Percentiles rank a stretch among this genome's conserved stretches.
These are phyloP conservation scores for Sugiyamaella japonica DNA, from an alignment of 1,139 yeast genomes.

Conservation along the genomic window DNA sequence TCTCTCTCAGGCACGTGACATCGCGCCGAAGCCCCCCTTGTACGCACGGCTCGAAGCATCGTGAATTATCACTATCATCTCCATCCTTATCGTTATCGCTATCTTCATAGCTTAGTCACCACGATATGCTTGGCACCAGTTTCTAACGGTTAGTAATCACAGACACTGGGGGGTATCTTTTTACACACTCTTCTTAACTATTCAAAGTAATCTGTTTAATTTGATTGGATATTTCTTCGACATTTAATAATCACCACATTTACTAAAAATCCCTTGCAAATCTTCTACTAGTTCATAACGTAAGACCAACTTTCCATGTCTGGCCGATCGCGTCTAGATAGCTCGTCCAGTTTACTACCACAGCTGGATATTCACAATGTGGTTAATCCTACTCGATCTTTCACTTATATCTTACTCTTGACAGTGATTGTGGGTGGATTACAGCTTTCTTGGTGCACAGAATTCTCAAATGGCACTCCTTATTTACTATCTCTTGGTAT, in stretches of 20 bases:
- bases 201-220: neutral
- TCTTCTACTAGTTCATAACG: no score
- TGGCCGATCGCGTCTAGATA: slow-evolving; percentile 6
- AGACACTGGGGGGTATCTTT: neutral
- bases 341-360: slow-evolving; percentile 2
- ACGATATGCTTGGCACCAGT: no score
- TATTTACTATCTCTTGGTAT: slow-evolving; percentile 52
- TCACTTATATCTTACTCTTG: slow-evolving; percentile 46
- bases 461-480: slow-evolving; percentile 57
- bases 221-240: neutral
- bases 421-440: slow-evolving; percentile 52
- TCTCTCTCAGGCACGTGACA: no score
- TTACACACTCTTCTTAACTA: neutral
- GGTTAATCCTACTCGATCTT: slow-evolving; percentile 45
- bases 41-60: no score
- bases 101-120: no score
- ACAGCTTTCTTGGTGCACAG: slow-evolving; percentile 57
- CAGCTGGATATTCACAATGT: slow-evolving; percentile 12
- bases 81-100: no score
- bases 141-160: neutral
- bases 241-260: no score
- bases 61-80: no score
- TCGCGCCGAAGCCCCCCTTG: no score
- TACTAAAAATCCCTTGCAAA: no score
- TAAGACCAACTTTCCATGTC: no score